Evolutionary conservation across 2,329 filamentous ascomycete genomes (phyloP), one percentile per base, ranked within the genome.

Genomic region (Calonectria fujianensis): DNA sequence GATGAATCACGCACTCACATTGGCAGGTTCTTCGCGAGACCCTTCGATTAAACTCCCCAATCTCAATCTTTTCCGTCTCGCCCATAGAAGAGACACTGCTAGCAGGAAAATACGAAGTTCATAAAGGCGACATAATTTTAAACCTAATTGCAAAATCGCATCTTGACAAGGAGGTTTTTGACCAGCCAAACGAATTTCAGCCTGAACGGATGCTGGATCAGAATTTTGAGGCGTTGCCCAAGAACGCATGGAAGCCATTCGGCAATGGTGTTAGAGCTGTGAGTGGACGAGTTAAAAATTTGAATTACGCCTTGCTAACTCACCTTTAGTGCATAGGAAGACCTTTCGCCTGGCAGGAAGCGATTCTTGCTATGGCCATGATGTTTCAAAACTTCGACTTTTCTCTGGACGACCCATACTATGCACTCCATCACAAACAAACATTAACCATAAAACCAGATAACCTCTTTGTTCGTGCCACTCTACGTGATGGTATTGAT

Each of bases 361-460:
- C 52, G 14, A 6, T 24, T 59, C 52, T 59, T 24, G 52, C 31
- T 32, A 59, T 59, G 31, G 52, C 52, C 32, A 59, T 59, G 52
- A 37, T 59, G 10, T 59, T 59, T n/a, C 52, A 59, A n/a, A 59
- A 59, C 52, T 59, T 59, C 31, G n/a, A 59, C 52, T 37, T 59
- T n/a, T 6, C 31, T 6, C 52, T 59, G 1, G 52, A 59, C 18
- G 13, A 59, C n/a, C 31, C 52, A 24, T 10, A 37, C 5, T 59
- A 59, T n/a, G 20, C n/a, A n/a, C 35, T 59, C 31, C 18, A 37
- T 11, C 31, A 59, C 35, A 59, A 59, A n/a, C 20, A 59, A 37
- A 59, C 52, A 13, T n/a, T 59, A 16, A 59, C 52, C 7, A 59
- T 59, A 37, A 59, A 59, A 29, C 52, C 52, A 9, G 35, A 59